Evolutionary conservation across 192 early-diverging fungal genomes (phyloP).

Genomic region (Chytriomyces hyalinus): DNA sequence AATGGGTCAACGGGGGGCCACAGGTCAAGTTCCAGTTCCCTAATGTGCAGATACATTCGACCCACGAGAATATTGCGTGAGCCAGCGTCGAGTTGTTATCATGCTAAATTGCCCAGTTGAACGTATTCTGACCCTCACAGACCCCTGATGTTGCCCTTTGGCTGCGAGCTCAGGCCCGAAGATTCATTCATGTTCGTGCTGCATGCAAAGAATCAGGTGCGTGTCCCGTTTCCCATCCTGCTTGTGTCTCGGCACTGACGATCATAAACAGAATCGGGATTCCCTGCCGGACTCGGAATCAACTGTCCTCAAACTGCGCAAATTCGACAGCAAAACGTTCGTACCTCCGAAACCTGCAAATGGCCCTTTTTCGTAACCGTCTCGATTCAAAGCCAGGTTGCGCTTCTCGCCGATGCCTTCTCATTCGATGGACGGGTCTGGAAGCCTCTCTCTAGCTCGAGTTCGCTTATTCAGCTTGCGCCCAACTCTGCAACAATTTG

Average conservation of each 20-base stretch:
- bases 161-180: neutral
- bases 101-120: neutral
- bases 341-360: neutral
- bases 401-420: constrained; percentile 19
- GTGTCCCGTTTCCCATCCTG: neutral
- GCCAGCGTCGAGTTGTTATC: neutral
- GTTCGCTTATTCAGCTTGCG: constrained; percentile 5
- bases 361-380: neutral
- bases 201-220: neutral
- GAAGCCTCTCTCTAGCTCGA: constrained; percentile 12
- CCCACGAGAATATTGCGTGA: neutral
- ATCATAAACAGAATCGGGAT: neutral
- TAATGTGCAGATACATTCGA: neutral
- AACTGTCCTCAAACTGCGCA: constrained; percentile 1
- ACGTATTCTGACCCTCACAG: too few relatives aligned
- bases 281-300: constrained; percentile 1
- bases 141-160: neutral
- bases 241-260: neutral
- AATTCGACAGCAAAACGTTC: neutral
- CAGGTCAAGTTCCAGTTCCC: constrained; percentile 14
- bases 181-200: constrained; percentile 14
- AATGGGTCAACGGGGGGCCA: too few relatives aligned
- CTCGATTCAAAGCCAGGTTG: constrained; percentile 1
- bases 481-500: neutral
- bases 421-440: constrained; percentile 7